Percentiles rank a stretch among this genome's conserved stretches.
These are phyloP conservation scores for Neopestalotiopsis rosae DNA, from an alignment of 2,329 filamentous ascomycete genomes.

Conservation along the genomic window DNA sequence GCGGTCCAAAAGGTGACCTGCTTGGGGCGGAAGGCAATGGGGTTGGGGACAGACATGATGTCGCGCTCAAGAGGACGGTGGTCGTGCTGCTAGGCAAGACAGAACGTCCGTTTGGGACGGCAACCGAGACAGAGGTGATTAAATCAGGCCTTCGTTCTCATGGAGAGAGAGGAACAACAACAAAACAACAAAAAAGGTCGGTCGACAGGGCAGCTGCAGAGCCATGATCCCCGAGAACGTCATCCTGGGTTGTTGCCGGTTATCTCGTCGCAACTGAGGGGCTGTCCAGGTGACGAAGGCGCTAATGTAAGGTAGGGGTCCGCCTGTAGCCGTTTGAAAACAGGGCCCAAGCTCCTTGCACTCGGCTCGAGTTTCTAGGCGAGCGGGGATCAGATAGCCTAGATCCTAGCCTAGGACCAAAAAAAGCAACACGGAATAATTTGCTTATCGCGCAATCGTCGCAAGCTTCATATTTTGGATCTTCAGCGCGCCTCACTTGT, in stretches of 20 bases:
- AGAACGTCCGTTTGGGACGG: neutral
- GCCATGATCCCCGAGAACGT: neutral
- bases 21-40: constrained; percentile 78
- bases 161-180: neutral
- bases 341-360: neutral
- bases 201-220: neutral
- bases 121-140: neutral
- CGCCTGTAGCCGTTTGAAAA: neutral
- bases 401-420: neutral
- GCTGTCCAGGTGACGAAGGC: neutral
- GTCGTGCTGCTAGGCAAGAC: neutral
- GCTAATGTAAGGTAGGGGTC: neutral
- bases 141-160: neutral
- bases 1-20: constrained; percentile 82
- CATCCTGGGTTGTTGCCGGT: neutral
- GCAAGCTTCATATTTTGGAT: neutral
- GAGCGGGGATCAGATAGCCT: neutral
- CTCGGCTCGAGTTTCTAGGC: neutral
- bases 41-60: constrained; percentile 43
- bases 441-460: neutral
- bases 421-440: constrained; percentile 4
- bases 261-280: neutral
- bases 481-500: neutral
- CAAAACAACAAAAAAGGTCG: neutral
- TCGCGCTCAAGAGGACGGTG: neutral